Percentiles rank a stretch among this genome's conserved stretches.
Evolutionary conservation across 139 green algal species (phyloP).

Genomic region (Chlamydomonas asymmetrica): DNA sequence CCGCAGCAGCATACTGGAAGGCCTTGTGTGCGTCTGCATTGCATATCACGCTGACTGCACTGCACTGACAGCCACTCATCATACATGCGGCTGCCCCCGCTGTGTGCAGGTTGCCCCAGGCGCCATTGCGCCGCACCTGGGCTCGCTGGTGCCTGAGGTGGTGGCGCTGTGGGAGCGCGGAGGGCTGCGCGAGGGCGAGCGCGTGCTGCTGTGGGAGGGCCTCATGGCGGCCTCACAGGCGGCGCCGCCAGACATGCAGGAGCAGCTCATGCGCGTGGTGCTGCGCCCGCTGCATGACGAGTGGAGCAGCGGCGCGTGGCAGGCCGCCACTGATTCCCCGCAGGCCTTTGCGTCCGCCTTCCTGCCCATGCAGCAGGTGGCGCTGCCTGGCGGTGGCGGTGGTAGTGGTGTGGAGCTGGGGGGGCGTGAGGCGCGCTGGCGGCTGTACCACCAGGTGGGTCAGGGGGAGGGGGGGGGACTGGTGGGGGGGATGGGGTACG

Average conservation of each 20-base stretch:
- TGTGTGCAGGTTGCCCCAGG: slow-evolving; percentile 51
- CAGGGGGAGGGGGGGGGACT: no score
- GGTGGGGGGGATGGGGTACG: no score
- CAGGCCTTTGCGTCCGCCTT: slow-evolving; percentile 22
- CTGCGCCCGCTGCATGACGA: slow-evolving; percentile 53
- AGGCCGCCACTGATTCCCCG: slow-evolving; percentile 46
- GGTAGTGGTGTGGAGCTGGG: not conserved
- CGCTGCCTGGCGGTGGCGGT: not conserved
- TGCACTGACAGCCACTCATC: no score
- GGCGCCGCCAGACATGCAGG: slow-evolving; percentile 35
- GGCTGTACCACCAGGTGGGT: slow-evolving; percentile 63
- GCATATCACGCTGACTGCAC: not conserved
- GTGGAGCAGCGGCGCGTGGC: slow-evolving; percentile 56
- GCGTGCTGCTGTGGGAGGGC: slow-evolving; percentile 61
- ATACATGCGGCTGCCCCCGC: no score
- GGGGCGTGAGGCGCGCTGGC: slow-evolving; percentile 43
- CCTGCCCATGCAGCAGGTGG: slow-evolving; percentile 17
- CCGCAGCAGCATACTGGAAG: no score
- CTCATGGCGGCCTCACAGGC: slow-evolving; percentile 47
- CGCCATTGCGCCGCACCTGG: slow-evolving; percentile 64
- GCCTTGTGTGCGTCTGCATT: no score
- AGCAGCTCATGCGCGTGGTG: slow-evolving; percentile 59
- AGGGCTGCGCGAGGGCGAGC: slow-evolving; percentile 63
- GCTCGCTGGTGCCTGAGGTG: slow-evolving; percentile 54
- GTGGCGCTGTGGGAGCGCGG: slow-evolving; percentile 57